Base-by-base conservation (phyloP, 2,329 filamentous ascomycete species). In the Phaeosphaeria sp. region DNA sequence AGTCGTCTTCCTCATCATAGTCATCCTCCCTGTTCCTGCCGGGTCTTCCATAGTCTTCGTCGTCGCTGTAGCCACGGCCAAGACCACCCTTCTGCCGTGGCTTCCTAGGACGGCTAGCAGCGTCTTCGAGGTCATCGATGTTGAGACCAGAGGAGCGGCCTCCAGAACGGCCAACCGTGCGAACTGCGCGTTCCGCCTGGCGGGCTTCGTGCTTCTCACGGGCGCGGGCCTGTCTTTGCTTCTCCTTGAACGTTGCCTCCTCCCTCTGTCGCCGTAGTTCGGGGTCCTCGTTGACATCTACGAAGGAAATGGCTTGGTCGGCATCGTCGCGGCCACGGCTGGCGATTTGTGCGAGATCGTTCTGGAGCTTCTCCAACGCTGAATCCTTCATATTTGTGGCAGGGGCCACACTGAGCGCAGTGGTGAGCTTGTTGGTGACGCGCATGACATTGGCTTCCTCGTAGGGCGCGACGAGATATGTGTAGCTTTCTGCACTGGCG, bases 1-100 rank as follows among this genome's bases (percentile, higher is more conserved):
- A 94, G 56, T 89, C 91, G 69, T 94, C 91, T 33, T 90, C 90
- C 72, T 89, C 84, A 61, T 93, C 91, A 72, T 94, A 94, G 66
- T 92, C 89, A 63, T 93, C 89, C 58, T 89, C 84, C 51, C 86
- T 85, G 30, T 84, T 83, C 39, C 85, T 83, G 17, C 87, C 86
- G 8, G 64, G 64, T 20, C 88, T 81, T 57, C 91, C 90, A 65
- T 92, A 90, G 67, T 93, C 91, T 8, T 91, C 91, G 68, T 93
- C 90, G 59, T 92, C 91, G 65, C 91, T 90, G 57, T 80, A 83
- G 59, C 82, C 80, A 50, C 77, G 77, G 59, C 80, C 72, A 36
- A 77, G 69, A 24, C 77, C 71, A 17, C 73, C 66, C 65, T 79
- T 81, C n/a, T 69, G 61, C 22, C 67, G 64, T 9, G 67, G 65